Evolutionary conservation across 352 stramenopile species (phyloP).

Genomic region (Nothophytophthora sp.): DNA sequence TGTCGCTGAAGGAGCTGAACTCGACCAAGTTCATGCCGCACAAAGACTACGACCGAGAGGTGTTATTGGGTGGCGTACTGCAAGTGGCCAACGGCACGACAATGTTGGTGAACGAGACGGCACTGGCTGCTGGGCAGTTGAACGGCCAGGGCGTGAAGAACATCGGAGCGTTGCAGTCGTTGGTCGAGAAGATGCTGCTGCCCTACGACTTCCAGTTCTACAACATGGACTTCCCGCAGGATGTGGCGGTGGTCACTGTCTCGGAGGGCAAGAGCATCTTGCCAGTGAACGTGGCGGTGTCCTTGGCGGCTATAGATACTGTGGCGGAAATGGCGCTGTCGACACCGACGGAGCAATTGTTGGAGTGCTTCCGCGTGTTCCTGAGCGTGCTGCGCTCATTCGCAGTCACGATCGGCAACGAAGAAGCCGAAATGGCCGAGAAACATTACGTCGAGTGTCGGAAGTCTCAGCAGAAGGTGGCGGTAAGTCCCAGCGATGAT

Average conservation of each 20-base stretch:
- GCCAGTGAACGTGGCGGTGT: conserved; percentile 56
- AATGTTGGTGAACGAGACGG: conserved; percentile 71
- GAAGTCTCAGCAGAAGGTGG: conserved; percentile 68
- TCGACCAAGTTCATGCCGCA: conserved; percentile 59
- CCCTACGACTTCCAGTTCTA: conserved; percentile 88
- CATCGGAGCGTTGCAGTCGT: conserved; percentile 62
- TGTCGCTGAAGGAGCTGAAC: conserved; percentile 69
- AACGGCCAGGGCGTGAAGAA: conserved; percentile 79
- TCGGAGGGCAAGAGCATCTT: conserved; percentile 79
- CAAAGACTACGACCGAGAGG: conserved; percentile 80
- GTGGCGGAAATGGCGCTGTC: not conserved
- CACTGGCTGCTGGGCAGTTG: conserved; percentile 61
- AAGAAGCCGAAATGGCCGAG: conserved; percentile 75
- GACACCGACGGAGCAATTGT: conserved; percentile 21
- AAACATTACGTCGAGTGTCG: conserved; percentile 78
- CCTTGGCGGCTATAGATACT: conserved; percentile 21
- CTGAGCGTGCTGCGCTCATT: conserved; percentile 58
- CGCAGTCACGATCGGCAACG: conserved; percentile 63
- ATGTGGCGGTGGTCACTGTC: conserved; percentile 64
- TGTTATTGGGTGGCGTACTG: conserved; percentile 48
- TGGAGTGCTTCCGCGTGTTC: conserved; percentile 74
- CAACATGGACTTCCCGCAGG: conserved; percentile 82
- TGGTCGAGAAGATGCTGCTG: conserved; percentile 77
- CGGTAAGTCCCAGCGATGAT: conserved; percentile 35
- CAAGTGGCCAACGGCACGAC: conserved; percentile 73